Evolutionary conservation across 164 flowering plant genomes (phyloP).

Genomic region (Magnolia changhungtana): DNA sequence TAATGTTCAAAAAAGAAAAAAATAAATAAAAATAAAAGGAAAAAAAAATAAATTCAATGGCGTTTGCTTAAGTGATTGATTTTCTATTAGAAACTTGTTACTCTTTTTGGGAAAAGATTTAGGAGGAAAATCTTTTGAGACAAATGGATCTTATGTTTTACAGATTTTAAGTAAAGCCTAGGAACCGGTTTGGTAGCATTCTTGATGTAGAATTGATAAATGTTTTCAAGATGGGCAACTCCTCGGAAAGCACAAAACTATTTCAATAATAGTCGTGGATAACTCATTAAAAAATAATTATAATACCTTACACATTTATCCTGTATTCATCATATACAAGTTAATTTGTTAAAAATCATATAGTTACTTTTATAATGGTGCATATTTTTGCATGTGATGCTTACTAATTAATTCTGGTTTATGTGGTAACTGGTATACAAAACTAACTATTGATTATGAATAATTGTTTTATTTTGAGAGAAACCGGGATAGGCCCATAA

Average conservation of each 20-base stretch:
- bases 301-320: background rate
- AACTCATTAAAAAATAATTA: background rate
- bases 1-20: no score
- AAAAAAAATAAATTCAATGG: no score
- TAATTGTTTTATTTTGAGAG: background rate
- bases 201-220: background rate
- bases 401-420: background rate
- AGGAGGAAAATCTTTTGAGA: background rate
- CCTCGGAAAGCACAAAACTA: background rate
- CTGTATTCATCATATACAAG: background rate
- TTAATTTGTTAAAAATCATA: background rate
- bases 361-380: background rate
- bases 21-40: no score
- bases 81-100: background rate
- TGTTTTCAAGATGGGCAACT: background rate
- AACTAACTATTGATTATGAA: background rate
- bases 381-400: background rate
- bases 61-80: no score
- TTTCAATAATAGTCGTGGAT: background rate
- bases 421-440: background rate
- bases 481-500: background rate
- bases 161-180: background rate
- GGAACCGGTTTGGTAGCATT: background rate
- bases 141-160: background rate
- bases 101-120: background rate